phyloP scores from a whole-genome alignment of 306 rosid genomes.

The Gillenia trifoliata region DNA sequence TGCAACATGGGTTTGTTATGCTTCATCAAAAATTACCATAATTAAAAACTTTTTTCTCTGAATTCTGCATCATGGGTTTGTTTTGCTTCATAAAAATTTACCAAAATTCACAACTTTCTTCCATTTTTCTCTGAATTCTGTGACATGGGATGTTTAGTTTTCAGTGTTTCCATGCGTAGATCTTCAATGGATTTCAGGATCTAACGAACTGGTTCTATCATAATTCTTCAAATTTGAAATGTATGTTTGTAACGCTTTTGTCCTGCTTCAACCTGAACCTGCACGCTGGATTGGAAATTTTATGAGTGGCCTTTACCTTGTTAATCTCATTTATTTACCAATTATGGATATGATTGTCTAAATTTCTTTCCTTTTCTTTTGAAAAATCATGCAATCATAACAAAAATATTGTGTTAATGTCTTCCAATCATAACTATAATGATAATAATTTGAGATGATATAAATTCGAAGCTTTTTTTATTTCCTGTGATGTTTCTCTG shows the following conservation, averaged over 20 bases:
- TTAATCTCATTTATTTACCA: conserved; percentile 3
- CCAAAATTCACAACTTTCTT: conserved; percentile 6
- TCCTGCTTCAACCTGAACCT: background rate
- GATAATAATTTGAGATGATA: background rate
- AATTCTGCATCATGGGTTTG: conserved; percentile 10
- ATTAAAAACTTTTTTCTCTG: background rate
- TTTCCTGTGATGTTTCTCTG: background rate
- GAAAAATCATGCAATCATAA: background rate
- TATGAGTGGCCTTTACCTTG: conserved; percentile 1
- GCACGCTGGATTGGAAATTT: conserved; percentile 1
- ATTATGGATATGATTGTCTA: background rate
- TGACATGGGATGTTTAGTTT: background rate
- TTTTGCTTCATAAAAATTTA: background rate
- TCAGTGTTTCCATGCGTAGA: conserved; percentile 4
- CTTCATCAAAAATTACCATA: background rate
- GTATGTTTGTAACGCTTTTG: background rate
- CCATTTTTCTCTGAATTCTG: background rate
- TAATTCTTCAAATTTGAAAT: conserved; percentile 5
- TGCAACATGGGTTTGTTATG: background rate
- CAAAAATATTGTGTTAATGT: background rate
- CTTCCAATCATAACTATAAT: background rate
- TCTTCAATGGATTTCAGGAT: conserved; percentile 13
- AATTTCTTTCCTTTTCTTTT: background rate
- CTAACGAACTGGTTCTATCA: background rate
- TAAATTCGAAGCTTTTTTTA: background rate